Evolutionary conservation across 2,329 filamentous ascomycete genomes (phyloP), one percentile per base, ranked within the genome.

Genomic region (Diaporthe destruens): DNA sequence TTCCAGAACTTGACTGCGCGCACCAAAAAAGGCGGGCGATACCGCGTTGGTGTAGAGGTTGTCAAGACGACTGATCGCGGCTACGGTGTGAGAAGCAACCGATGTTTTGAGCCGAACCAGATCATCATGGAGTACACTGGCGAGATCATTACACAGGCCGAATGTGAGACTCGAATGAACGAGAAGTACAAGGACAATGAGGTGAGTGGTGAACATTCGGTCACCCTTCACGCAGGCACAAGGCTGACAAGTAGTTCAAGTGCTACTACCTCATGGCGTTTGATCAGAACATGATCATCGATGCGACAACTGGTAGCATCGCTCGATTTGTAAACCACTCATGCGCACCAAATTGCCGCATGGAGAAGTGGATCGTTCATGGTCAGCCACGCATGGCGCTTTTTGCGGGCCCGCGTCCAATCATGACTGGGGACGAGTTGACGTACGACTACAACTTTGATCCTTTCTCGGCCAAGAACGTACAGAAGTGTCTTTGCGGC

Each of bases 181-280:
- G 93, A 96, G 75, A 89, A 93, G 73, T 99, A 99, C 85, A 97
- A 96, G 82, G 90, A 98, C 80, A 97, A 98, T 78, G 92, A 96
- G 84, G 95, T 97, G 81, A 81, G 90, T 81, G 25, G 11, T 61
- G 57, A 59, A 36, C 20, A 16, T 14, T 11, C 18, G 6, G 11
- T 8, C 20, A 29, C 18, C 18, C 18, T 11, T 11, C 25, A 34
- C 29, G 71, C 71, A 29, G 23, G 20, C 0, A 23, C 23, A 39
- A 25, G 57, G 34, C 51, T 57, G 23, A 44, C 57, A 71, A 32
- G 8, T 23, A 7, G 5, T 66, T 44, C 16, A 77, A 98, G 94
- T 98, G 95, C 83, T 98, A 98, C 82, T 99, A 99, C 82, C 87
- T 99, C 65, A 99, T 99, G 96, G 95, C 94, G 71, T 98, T 98